Evolutionary conservation across 108 stramenopile species (phyloP), one percentile per base, ranked within the genome.

Genomic region (Pelagomonas calceolata): DNA sequence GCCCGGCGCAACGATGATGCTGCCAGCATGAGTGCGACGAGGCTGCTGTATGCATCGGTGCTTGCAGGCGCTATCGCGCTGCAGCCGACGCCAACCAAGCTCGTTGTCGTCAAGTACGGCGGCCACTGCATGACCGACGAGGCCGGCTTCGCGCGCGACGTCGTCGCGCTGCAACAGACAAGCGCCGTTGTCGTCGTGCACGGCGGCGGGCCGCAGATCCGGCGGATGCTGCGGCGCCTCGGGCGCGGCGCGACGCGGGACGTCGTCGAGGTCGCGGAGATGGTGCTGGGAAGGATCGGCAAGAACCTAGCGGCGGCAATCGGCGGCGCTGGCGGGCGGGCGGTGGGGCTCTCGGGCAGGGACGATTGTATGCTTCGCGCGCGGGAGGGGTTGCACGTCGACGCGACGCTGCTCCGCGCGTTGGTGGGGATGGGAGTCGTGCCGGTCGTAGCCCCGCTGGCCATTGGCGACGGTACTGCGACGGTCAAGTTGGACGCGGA

Each of bases 381-480:
- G 69, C 82, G 84, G 70, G 79, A 85, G 70, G 86, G 77, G 18
- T 33, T 34, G 67, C 10, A 45, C 21, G 95, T 96, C 71, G 90
- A 94, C 75, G 85, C 85, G 0, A 74, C 79, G 46, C 69, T 92
- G 29, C 80, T 96, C 44, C 77, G 83, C 29, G 70, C 86, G 21
- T 68, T 96, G 63, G 72, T 96, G 64, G 88, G 86, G 65, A 70
- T 74, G 35, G 92, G 92, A 34, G 87, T 91, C 39, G 84, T 92
- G 32, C 97, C 97, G 3, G 93, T 98, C 45, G 91, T 98, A 66
- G 88, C 92, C 16, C 95, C 97, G 1, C 93, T 97, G 70, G 95
- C 94, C 45, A 90, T 86, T 66, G 91, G 92, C 32, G 82, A 87
- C 17, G 82, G 78, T n/a, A 91, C 88, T 31, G 83, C 82, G 81